Base-by-base conservation (phyloP, 2,329 filamentous ascomycete genomes). In the Claviceps africana region DNA sequence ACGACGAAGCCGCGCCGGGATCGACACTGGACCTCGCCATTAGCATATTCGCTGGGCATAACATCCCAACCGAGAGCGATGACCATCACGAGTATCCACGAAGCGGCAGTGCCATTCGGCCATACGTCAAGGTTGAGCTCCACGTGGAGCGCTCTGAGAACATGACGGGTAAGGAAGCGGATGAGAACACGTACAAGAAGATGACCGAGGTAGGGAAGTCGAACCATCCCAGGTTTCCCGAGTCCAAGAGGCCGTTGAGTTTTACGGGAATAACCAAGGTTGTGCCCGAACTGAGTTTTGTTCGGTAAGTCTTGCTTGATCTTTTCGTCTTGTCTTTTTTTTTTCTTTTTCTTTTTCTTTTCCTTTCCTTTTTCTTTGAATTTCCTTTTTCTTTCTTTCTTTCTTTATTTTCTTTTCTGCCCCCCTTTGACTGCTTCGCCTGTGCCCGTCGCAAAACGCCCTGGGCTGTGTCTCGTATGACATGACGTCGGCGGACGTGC, bases 81-180 rank as follows among this genome's bases (percentile, higher is more conserved):
- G 64, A 68, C 52, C 57, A 61, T 7, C 53, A 54, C 3, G 62
- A 66, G 15, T 56, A 53, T 48, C 63, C 62, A 47, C 67, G 66
- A 44, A 64, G 61, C 49, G 60, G 31, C 3, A 64, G 62, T 49
- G 59, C 59, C 19, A 54, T 93, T 56, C 79, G 81, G 40, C 88
- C 88, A 1, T 79, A 86, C 54, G 77, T 95, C 60, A 88, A 85
- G 63, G 84, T 83, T 56, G 85, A 93, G 64, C 68, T 96, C 52
- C 88, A 94, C 65, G 80, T 90, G 17, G 88, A 93, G 62, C 85
- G 74, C 55, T 63, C 65, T 8, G 66, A 66, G 54, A 31, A 31
- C 13, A 73, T 60, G 28, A 50, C 55, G 17, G 63, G 62, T 22
- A 65, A 61, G 30, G 63, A 65, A 19, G 58, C 52, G n/a, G 55